These are phyloP conservation scores for Neonectria neomacrospora DNA, from an alignment of 2,329 filamentous ascomycete species.

Conservation along the genomic window DNA sequence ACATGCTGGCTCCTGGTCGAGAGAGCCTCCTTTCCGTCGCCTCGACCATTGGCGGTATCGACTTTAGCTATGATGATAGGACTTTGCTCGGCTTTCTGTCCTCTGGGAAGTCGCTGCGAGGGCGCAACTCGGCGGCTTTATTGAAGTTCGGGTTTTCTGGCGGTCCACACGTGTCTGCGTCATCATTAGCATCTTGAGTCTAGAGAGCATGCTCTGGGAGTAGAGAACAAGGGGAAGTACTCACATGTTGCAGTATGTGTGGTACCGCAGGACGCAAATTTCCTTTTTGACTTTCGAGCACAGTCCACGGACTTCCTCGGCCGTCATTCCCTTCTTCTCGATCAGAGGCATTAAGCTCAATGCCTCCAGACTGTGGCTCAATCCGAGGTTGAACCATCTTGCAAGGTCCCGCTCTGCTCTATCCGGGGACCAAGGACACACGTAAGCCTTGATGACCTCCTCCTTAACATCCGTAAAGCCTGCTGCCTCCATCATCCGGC, in stretches of 20 bases:
- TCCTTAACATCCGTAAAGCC: slow-evolving; percentile 87
- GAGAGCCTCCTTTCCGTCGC: not conserved
- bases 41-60: not conserved
- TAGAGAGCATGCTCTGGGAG: not conserved
- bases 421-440: slow-evolving; percentile 78
- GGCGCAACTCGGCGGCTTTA: slow-evolving; percentile 26
- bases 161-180: slow-evolving; percentile 44
- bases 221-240: slow-evolving; percentile 50
- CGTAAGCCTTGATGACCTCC: slow-evolving; percentile 73
- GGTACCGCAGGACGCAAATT: slow-evolving; percentile 73
- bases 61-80: not conserved
- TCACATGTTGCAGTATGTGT: slow-evolving; percentile 82
- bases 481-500: slow-evolving; percentile 69
- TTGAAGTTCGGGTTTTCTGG: slow-evolving; percentile 40
- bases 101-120: slow-evolving; percentile 9
- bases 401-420: slow-evolving; percentile 74
- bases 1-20: not conserved
- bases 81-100: slow-evolving; percentile 9
- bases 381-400: slow-evolving; percentile 84
- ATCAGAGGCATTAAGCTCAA: slow-evolving; percentile 80
- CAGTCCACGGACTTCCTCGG: slow-evolving; percentile 72
- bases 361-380: slow-evolving; percentile 78
- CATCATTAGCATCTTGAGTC: not conserved
- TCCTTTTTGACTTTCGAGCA: slow-evolving; percentile 73
- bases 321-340: slow-evolving; percentile 54